Evolutionary conservation across 495 filamentous ascomycete species (phyloP).

Genomic region (Penicillium soppii): DNA sequence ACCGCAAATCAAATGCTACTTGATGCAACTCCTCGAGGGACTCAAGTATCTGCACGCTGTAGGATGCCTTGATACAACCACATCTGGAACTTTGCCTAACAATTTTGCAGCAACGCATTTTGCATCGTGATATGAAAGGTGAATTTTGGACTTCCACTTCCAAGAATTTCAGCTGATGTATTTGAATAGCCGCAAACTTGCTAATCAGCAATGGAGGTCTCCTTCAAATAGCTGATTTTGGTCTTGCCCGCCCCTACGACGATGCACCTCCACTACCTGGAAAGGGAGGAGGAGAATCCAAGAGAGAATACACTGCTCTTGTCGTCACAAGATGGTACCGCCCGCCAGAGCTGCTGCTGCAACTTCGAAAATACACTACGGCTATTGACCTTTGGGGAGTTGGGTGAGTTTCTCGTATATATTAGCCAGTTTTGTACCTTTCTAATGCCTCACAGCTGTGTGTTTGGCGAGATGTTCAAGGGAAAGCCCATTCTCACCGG

Average conservation of each 20-base stretch:
- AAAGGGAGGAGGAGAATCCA: constrained; percentile 78
- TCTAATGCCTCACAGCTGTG: constrained; percentile 58
- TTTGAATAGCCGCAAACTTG: constrained; percentile 79
- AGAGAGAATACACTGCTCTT: constrained; percentile 86
- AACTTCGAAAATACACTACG: constrained; percentile 84
- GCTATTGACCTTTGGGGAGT: constrained; percentile 99
- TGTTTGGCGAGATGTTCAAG: constrained; percentile 98
- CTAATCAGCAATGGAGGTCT: constrained; percentile 94
- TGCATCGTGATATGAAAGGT: constrained; percentile 97
- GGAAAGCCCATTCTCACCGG: constrained; percentile 91
- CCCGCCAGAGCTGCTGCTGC: constrained; percentile 87
- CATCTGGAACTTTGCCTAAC: constrained; percentile 8
- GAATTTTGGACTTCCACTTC: not conserved
- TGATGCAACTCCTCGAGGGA: constrained; percentile 90
- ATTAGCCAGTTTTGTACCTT: not conserved
- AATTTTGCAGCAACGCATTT: constrained; percentile 62
- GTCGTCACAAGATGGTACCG: constrained; percentile 98
- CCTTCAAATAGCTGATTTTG: constrained; percentile 97
- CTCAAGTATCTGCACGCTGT: constrained; percentile 84
- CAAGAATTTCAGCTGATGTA: constrained; percentile 21
- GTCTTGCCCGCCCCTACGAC: constrained; percentile 89
- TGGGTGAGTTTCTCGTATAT: constrained; percentile 57
- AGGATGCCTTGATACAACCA: constrained; percentile 12
- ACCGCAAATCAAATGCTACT: constrained; percentile 95
- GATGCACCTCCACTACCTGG: constrained; percentile 77